Conservation (phyloP, 352 stramenopile species). For the Globisporangium megalacanthum region DNA sequence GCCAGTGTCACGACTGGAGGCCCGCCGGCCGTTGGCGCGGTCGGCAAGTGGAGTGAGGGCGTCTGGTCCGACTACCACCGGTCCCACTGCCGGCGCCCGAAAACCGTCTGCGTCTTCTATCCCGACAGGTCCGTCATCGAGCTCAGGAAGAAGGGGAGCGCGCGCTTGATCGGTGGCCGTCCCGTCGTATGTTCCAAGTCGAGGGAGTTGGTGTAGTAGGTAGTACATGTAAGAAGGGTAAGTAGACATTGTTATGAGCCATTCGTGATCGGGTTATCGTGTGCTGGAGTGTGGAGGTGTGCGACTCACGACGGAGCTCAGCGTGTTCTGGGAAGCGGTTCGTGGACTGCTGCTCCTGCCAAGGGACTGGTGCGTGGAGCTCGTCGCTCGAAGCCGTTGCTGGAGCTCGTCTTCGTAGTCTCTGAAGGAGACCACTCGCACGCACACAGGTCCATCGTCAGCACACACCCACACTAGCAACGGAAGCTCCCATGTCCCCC, state of each 20-base stretch:
- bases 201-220: not conserved
- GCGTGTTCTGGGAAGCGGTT: not conserved
- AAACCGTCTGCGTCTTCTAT: not conserved
- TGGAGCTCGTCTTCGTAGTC: conserved; percentile 40
- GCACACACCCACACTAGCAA: not conserved
- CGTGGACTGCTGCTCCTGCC: not conserved
- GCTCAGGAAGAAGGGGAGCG: not conserved
- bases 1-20: conserved; percentile 1
- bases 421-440: conserved; percentile 13
- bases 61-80: not conserved
- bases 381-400: conserved; percentile 5
- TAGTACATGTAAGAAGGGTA: conserved; percentile 4
- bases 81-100: not conserved
- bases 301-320: not conserved
- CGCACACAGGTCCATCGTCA: conserved; percentile 1
- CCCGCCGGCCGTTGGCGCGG: conserved; percentile 8
- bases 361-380: not conserved
- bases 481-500: not conserved
- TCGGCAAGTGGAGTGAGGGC: conserved; percentile 2
- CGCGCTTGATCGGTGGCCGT: not conserved
- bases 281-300: not conserved
- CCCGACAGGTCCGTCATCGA: not conserved
- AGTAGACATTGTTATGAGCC: not conserved
- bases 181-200: not conserved
- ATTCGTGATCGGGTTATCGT: conserved; percentile 1